These are phyloP conservation scores for Ceratocystis ficicola DNA, from an alignment of 2,329 filamentous ascomycete genomes.

Conservation along the genomic window DNA sequence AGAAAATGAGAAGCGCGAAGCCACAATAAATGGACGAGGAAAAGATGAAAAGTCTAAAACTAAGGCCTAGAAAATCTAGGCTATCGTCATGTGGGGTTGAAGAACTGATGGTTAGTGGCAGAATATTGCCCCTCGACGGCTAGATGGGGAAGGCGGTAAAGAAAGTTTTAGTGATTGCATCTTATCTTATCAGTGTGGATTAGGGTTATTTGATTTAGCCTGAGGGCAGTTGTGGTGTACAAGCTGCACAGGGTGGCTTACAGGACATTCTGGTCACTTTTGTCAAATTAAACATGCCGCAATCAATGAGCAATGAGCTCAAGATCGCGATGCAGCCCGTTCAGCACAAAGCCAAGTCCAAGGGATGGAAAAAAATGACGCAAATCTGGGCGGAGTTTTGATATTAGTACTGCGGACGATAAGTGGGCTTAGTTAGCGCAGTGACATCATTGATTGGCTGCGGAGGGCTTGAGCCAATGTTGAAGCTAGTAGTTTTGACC, in stretches of 20 bases:
- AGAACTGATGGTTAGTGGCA: conserved; percentile 11
- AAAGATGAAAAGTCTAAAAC: background rate
- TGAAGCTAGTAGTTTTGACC: too few relatives aligned
- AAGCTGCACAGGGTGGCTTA: background rate
- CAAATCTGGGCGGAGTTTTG: conserved; percentile 2
- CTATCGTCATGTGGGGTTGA: conserved; percentile 21
- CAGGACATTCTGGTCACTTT: too few relatives aligned
- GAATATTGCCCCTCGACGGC: conserved; percentile 10
- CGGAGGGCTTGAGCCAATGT: background rate
- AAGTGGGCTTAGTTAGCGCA: background rate
- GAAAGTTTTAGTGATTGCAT: conserved; percentile 9
- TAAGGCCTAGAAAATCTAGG: conserved; percentile 17
- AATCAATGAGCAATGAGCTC: background rate
- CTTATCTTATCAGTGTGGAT: conserved; percentile 3
- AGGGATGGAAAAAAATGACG: background rate
- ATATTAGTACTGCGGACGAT: background rate
- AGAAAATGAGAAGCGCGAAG: background rate
- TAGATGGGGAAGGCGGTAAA: conserved; percentile 13
- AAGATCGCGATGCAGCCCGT: background rate
- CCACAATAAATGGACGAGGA: background rate
- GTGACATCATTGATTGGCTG: conserved; percentile 11
- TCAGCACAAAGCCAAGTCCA: background rate
- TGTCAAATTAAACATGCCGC: too few relatives aligned
- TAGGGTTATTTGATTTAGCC: background rate
- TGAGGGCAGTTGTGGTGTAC: background rate